These are phyloP conservation scores for Myrica gale DNA, from an alignment of 306 rosid species.

Conservation along the genomic window DNA sequence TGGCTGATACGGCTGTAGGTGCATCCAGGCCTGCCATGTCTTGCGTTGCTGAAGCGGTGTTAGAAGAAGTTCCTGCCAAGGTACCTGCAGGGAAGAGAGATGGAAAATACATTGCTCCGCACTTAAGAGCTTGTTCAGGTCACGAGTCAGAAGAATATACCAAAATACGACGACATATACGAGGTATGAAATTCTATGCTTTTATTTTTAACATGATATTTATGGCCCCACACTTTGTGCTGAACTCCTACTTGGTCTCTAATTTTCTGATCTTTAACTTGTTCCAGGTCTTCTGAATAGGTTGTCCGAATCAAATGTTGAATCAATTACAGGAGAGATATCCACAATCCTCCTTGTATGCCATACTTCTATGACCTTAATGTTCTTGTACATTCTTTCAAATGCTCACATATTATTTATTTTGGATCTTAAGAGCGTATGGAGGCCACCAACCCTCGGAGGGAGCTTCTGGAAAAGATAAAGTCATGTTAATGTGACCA, in stretches of 20 bases:
- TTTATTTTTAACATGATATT: constrained; percentile 18
- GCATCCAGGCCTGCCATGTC: constrained; percentile 26
- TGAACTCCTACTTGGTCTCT: neutral
- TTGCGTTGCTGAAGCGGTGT: constrained; percentile 20
- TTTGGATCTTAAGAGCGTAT: neutral
- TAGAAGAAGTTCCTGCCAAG: constrained; percentile 34
- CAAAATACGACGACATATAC: constrained; percentile 58
- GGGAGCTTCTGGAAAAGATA: neutral
- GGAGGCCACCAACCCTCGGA: neutral
- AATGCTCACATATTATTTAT: neutral
- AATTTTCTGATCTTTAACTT: constrained; percentile 18
- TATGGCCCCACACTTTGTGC: constrained; percentile 2
- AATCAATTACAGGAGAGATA: constrained; percentile 66
- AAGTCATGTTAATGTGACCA: neutral
- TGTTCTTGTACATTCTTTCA: neutral
- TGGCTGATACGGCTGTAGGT: constrained; percentile 12
- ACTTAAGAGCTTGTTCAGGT: constrained; percentile 63
- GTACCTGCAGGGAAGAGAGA: constrained; percentile 28
- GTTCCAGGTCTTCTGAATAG: constrained; percentile 66
- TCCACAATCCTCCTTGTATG: constrained; percentile 52
- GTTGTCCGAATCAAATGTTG: constrained; percentile 64
- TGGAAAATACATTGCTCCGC: constrained; percentile 70
- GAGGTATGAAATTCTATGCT: constrained; percentile 38
- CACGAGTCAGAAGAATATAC: constrained; percentile 68
- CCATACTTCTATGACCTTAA: neutral